Percentiles rank a stretch among this genome's conserved stretches.
These are phyloP conservation scores for Podospora pseudocomata DNA, from an alignment of 495 filamentous ascomycete species.

Conservation along the genomic window DNA sequence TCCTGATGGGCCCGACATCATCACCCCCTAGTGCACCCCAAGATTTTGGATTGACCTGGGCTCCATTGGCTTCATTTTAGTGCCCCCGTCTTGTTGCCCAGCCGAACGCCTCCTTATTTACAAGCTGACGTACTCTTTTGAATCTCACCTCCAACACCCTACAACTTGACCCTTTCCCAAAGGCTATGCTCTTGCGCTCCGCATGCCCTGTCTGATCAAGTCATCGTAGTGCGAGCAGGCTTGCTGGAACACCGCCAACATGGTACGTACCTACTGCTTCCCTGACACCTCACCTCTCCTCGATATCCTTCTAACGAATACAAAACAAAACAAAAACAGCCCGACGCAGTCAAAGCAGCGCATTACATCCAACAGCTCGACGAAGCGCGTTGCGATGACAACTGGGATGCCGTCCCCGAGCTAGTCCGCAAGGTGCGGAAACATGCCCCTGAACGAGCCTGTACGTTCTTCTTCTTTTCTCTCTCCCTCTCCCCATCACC, in stretches of 20 bases:
- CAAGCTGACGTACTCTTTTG: not conserved
- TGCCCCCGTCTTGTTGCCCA: not conserved
- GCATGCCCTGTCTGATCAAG: constrained; percentile 30
- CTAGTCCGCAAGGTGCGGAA: constrained; percentile 87
- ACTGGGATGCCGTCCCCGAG: constrained; percentile 88
- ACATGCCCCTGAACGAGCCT: constrained; percentile 81
- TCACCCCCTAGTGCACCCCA: not conserved
- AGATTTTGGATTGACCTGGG: constrained; percentile 7
- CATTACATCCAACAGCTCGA: constrained; percentile 79
- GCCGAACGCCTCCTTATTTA: not conserved
- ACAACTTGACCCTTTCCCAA: too few relatives aligned
- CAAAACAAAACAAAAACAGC: constrained; percentile 18
- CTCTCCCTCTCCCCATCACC: not conserved
- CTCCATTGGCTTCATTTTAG: constrained; percentile 7
- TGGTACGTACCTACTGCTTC: constrained; percentile 20
- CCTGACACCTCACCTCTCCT: not conserved
- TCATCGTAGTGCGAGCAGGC: constrained; percentile 34
- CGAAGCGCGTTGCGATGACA: constrained; percentile 77
- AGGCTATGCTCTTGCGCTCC: constrained; percentile 10
- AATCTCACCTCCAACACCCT: too few relatives aligned
- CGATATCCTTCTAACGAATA: too few relatives aligned
- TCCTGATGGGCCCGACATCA: constrained; percentile 11
- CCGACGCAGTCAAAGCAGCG: constrained; percentile 62
- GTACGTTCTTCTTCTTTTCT: constrained; percentile 50
- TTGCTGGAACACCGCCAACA: constrained; percentile 25